phyloP scores from a whole-genome alignment of 371 early-diverging fungal genomes.

The Mortierella sp. region DNA sequence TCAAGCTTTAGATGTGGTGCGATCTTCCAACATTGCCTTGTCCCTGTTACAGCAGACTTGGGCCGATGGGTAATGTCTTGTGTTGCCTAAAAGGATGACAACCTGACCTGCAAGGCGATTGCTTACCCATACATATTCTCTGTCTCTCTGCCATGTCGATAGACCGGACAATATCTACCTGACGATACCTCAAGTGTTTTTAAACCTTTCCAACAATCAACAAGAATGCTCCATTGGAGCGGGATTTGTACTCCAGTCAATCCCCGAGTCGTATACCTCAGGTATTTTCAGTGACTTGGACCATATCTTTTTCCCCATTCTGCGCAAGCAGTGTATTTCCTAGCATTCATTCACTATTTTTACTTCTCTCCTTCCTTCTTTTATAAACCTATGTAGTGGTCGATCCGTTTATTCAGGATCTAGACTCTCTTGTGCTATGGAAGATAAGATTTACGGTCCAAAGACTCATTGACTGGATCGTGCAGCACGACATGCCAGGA shows the following conservation, averaged over 20 bases:
- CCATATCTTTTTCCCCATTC: too few species aligned
- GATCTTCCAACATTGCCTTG: conserved; percentile 23
- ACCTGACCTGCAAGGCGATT: too few species aligned
- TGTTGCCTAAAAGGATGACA: not conserved
- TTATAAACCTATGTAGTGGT: conserved; percentile 15
- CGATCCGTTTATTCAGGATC: conserved; percentile 36
- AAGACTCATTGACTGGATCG: conserved; percentile 41
- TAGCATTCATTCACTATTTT: too few species aligned
- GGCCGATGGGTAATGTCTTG: conserved; percentile 24
- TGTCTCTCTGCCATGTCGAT: not conserved
- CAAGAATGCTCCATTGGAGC: conserved; percentile 31
- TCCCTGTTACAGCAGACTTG: conserved; percentile 31
- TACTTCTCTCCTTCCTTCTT: too few species aligned
- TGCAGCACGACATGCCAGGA: conserved; percentile 31
- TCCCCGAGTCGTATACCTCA: conserved; percentile 29
- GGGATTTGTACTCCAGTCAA: conserved; percentile 29
- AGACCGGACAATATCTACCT: conserved; percentile 43
- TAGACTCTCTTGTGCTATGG: conserved; percentile 32
- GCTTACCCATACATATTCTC: not conserved
- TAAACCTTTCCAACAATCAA: conserved; percentile 29
- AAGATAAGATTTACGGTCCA: conserved; percentile 30
- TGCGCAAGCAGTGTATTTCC: too few species aligned
- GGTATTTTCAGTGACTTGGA: conserved; percentile 9
- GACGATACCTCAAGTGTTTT: conserved; percentile 32
- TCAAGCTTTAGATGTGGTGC: not conserved